Evolutionary conservation across 192 early-diverging fungal species (phyloP), one percentile per base, ranked within the genome.

Genomic region (Backusella macrospora): DNA sequence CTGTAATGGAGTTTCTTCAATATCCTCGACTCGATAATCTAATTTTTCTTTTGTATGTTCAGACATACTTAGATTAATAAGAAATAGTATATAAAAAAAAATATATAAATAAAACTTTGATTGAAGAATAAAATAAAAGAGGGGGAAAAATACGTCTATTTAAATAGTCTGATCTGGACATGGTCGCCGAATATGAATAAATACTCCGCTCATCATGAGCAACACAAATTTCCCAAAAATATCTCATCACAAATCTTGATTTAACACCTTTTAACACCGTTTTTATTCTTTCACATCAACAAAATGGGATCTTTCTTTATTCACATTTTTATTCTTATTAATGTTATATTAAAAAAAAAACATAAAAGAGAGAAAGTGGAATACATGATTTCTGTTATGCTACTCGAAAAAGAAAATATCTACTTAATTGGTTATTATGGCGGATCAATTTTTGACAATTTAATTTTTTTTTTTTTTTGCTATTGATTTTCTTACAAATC

Each of bases 31-130:
- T 26, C 13, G 18, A 21, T 55, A 55, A 12, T 55, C 2, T 23
- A 23, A n/a, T 55, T 55, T 55, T 55, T 55, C 49, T 8, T 23
- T 55, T 21, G 49, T 55, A 55, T 55, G 49, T 23, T 10, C 49
- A 55, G 49, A 55, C 49, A 55, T 55, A 55, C 49, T 55, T 55
- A 55, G 18, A 49, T 15, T 49, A 49, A 18, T 49, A n/a, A 49
- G n/a, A n/a, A n/a, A n/a, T n/a, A 55, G 18, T 55, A 55, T 10
- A 7, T 18, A 49, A 21, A 3, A 52, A 23, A 12, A 55, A 55
- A 2, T 55, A 21, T 23, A 21, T 55, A 55, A 55, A 21, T 55
- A 21, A 49, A 49, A 8, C 5, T 49, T 49, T 55, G 49, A 55
- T 55, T 55, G 48, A 49, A 48, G n/a, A n/a, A 48, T 0, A 47